Evolutionary conservation across 1,284 basidiomycete species (phyloP).

Genomic region (Apiotrichum mycotoxinovorans): DNA sequence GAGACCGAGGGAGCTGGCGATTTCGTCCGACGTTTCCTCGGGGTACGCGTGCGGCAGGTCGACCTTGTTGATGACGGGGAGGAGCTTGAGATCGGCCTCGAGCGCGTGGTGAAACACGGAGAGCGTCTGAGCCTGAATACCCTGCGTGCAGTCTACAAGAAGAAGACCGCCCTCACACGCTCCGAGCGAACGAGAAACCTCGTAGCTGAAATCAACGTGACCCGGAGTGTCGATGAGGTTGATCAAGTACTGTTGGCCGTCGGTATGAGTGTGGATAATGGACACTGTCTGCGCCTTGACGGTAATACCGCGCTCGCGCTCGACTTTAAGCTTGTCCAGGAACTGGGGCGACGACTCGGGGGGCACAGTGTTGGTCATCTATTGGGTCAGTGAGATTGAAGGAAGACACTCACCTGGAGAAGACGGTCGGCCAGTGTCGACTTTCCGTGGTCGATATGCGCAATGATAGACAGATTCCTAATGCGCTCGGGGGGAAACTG

Average conservation of each 20-base stretch:
- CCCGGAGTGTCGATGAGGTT: constrained; percentile 98
- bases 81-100: constrained; percentile 76
- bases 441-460: constrained; percentile 90
- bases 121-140: constrained; percentile 95
- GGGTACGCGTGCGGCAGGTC: constrained; percentile 84
- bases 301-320: constrained; percentile 62
- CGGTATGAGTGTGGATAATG: constrained; percentile 68
- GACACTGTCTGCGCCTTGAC: constrained; percentile 92
- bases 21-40: constrained; percentile 71
- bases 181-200: constrained; percentile 86
- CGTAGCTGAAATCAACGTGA: constrained; percentile 95
- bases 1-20: constrained; percentile 75
- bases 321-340: constrained; percentile 92
- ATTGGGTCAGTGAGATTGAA: constrained; percentile 13
- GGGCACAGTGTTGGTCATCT: constrained; percentile 84
- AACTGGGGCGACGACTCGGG: constrained; percentile 68
- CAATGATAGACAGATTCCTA: constrained; percentile 90
- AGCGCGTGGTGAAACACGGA: constrained; percentile 88
- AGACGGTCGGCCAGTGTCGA: constrained; percentile 83
- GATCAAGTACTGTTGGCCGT: constrained; percentile 66
- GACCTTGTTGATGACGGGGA: constrained; percentile 95
- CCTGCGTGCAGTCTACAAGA: constrained; percentile 87
- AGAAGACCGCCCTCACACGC: constrained; percentile 92
- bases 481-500: constrained; percentile 71
- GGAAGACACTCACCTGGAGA: constrained; percentile 58